Evolutionary conservation across 176 grass and related monocot species (phyloP), one percentile per base, ranked within the genome.

Genomic region (Triticum turgidum): DNA sequence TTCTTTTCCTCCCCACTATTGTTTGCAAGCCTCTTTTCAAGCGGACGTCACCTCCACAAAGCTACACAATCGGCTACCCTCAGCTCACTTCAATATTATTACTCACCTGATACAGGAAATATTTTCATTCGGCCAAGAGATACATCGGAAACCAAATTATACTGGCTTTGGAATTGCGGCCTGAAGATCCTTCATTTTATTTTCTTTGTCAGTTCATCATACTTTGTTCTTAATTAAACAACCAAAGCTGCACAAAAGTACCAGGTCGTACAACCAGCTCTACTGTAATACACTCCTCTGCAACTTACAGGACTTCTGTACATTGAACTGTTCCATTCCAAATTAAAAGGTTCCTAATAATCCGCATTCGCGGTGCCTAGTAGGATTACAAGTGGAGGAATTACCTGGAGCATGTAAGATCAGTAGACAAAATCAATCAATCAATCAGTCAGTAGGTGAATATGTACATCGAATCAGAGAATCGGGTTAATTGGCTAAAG

Each of bases 381-480:
- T 21, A 74, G 9, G 17, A 17, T 32, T 54, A 66, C 39, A 85
- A 66, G 27, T 77, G 41, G 73, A 85, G 61, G 7, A 54, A 37
- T 54, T 85, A 76, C 17, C 58, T 11, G 65, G 30, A 66, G 7
- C 15, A 56, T 25, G 58, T 52, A 79, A 20, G 58, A 87, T 67
- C 74, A 81, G 49, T 84, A 51, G 85, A 33, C 61, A 47, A 84
- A 81, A 77, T 80, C 81, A 84, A 42, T 72, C 21, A 72, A 42
- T 72, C 21, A 72, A 67, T 68, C 65, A 54, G 0, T 80, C 68
- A 70, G n/a, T 51, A 10, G 77, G 69, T 24, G 69, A 88, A 77
- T 64, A 90, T 70, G 44, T 80, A 65, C 10, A 42, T 1, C 37
- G 37, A 42, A 76, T 63, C 67, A 39, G n/a, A 51, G 37, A 42